Evolutionary conservation across 2,329 filamentous ascomycete genomes (phyloP).

Genomic region (Phaeosphaeria sp.): DNA sequence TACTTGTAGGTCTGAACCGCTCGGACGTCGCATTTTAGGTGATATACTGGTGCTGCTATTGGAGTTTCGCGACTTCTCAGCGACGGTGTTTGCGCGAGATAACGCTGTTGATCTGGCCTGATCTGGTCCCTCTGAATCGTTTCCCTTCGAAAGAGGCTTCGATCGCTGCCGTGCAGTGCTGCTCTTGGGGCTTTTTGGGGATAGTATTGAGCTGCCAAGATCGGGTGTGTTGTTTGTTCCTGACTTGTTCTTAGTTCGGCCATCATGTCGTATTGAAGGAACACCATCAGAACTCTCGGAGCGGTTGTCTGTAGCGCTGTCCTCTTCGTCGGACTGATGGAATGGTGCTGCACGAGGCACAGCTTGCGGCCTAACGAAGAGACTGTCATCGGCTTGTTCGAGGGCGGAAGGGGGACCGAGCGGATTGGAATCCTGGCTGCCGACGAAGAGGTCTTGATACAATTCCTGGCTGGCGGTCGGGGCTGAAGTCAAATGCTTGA

Average conservation of each 20-base stretch:
- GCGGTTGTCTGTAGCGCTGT: neutral
- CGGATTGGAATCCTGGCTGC: neutral
- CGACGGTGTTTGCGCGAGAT: neutral
- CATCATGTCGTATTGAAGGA: neutral
- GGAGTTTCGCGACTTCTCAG: neutral
- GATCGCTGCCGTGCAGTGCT: neutral
- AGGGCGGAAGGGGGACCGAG: neutral
- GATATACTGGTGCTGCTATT: neutral
- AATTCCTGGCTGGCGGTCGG: neutral
- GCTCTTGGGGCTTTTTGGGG: neutral
- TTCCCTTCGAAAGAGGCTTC: neutral
- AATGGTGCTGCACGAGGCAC: constrained; percentile 16
- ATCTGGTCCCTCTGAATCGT: neutral
- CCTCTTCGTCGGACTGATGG: neutral
- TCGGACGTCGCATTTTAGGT: neutral
- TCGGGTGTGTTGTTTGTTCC: neutral
- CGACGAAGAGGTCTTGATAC: constrained; percentile 16
- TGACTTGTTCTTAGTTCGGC: neutral
- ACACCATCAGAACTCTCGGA: neutral
- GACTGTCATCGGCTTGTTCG: neutral
- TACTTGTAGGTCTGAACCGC: neutral
- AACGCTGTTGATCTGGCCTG: neutral
- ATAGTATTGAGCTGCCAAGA: constrained; percentile 5
- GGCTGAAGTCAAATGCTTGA: neutral
- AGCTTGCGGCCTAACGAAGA: constrained; percentile 3